phyloP scores from a whole-genome alignment of 805 yeast genomes.

The Yarrowia sp. region DNA sequence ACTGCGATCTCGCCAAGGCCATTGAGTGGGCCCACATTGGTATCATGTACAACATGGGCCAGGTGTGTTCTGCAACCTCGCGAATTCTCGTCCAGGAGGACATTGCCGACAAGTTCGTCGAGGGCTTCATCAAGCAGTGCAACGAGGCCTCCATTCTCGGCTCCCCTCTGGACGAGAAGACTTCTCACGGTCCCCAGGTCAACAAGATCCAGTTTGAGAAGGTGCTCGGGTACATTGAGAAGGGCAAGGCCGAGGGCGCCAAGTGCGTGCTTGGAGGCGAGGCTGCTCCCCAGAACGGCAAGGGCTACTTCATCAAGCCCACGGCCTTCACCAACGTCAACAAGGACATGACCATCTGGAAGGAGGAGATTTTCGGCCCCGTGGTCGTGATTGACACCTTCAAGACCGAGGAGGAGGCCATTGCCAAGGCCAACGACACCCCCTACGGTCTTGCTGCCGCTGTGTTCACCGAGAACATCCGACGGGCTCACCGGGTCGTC shows the following conservation, averaged over 20 bases:
- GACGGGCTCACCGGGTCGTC: constrained; percentile 77
- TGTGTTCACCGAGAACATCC: constrained; percentile 77
- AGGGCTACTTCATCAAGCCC: constrained; percentile 62
- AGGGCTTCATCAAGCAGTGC: constrained; percentile 62
- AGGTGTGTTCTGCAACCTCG: constrained; percentile 95
- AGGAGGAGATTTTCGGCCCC: constrained; percentile 95
- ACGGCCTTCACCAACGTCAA: constrained; percentile 85
- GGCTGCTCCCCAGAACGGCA: constrained; percentile 56
- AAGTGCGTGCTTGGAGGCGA: constrained; percentile 82
- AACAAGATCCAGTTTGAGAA: constrained; percentile 79
- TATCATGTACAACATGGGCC: constrained; percentile 93
- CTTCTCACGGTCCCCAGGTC: constrained; percentile 92
- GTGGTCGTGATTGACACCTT: constrained; percentile 86
- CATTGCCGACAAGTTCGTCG: constrained; percentile 77
- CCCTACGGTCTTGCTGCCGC: constrained; percentile 82
- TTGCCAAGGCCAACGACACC: constrained; percentile 78
- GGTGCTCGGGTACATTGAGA: constrained; percentile 75
- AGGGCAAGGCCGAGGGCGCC: constrained; percentile 87
- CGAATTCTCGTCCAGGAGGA: constrained; percentile 87
- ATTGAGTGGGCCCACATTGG: constrained; percentile 78
- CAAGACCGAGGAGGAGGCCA: constrained; percentile 80
- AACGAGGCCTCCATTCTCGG: constrained; percentile 67
- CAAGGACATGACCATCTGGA: constrained; percentile 74
- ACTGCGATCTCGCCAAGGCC: constrained; percentile 79
- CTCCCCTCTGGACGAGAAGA: constrained; percentile 78